phyloP scores from a whole-genome alignment of 139 green algal genomes.

The Coccomyxa sp. region DNA sequence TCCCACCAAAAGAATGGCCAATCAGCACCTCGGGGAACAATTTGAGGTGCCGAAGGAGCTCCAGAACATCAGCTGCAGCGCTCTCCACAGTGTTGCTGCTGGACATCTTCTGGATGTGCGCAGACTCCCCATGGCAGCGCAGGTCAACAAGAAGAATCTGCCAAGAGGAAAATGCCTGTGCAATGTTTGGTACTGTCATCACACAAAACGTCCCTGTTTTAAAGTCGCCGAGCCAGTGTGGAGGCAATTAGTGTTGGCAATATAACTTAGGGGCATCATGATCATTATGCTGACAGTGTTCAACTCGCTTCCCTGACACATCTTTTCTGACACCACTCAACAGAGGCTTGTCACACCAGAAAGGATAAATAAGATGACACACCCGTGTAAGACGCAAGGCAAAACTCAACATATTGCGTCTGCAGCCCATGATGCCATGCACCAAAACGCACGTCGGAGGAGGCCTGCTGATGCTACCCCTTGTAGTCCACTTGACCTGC shows the following conservation, averaged over 20 bases:
- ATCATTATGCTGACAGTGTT: not conserved
- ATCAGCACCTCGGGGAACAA: constrained; percentile 88
- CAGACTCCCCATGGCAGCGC: constrained; percentile 84
- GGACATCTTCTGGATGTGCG: constrained; percentile 19
- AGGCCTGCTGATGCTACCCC: not conserved
- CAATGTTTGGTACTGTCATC: too few relatives aligned
- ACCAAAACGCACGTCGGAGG: constrained; percentile 89
- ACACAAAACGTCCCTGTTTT: not conserved
- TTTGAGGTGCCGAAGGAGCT: constrained; percentile 67
- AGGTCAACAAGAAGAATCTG: constrained; percentile 93
- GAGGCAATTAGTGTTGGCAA: not conserved
- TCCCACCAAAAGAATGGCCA: constrained; percentile 83
- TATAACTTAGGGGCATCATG: not conserved
- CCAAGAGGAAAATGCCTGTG: constrained; percentile 71
- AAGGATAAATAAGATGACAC: not conserved
- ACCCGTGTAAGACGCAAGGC: constrained; percentile 70
- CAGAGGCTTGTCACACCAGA: not conserved
- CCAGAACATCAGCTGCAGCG: constrained; percentile 68
- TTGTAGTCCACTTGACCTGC: constrained; percentile 20
- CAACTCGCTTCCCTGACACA: not conserved
- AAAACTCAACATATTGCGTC: constrained; percentile 81
- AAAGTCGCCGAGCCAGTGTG: not conserved
- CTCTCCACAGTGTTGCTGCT: constrained; percentile 54
- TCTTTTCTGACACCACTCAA: not conserved
- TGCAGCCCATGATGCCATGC: constrained; percentile 89